Percentiles rank a stretch among this genome's conserved stretches.
phyloP scores from a whole-genome alignment of 208 protist genomes.

The Trypanosoma melophagium region DNA sequence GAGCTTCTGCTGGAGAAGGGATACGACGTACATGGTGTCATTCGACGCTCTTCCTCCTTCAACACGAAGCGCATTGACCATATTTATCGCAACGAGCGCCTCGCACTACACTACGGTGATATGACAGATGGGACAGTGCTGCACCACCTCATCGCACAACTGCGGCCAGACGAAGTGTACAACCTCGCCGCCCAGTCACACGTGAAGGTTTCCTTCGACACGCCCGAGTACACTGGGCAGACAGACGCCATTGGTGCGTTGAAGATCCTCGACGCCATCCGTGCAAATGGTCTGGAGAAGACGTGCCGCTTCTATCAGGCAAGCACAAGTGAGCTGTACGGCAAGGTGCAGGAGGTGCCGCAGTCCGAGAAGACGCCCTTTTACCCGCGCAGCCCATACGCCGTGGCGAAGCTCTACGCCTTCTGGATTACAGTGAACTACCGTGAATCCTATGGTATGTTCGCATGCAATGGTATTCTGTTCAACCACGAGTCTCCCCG shows the following conservation, averaged over 20 bases:
- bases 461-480: constrained; percentile 94
- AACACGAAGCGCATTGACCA: constrained; percentile 93
- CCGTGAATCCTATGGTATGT: constrained; percentile 93
- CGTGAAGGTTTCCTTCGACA: constrained; percentile 96
- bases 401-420: constrained; percentile 94
- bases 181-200: constrained; percentile 93
- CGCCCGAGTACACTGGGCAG: constrained; percentile 94
- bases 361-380: constrained; percentile 95
- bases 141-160: constrained; percentile 60
- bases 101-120: constrained; percentile 93
- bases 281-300: constrained; percentile 62
- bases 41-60: constrained; percentile 88
- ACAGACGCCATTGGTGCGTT: constrained; percentile 91
- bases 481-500: constrained; percentile 97
- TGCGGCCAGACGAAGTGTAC: constrained; percentile 90
- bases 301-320: constrained; percentile 82
- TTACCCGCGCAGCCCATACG: constrained; percentile 94
- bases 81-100: constrained; percentile 58
- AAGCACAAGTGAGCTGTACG: constrained; percentile 90
- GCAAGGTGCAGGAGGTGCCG: constrained; percentile 89
- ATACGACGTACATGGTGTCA: constrained; percentile 93
- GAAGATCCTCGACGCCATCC: constrained; percentile 92
- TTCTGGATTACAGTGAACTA: constrained; percentile 96
- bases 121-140: constrained; percentile 89
- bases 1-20: constrained; percentile 77